Percentiles rank a stretch among this genome's conserved stretches.
Conservation (phyloP, 164 flowering plant species). For the Tetracentron sinense region DNA sequence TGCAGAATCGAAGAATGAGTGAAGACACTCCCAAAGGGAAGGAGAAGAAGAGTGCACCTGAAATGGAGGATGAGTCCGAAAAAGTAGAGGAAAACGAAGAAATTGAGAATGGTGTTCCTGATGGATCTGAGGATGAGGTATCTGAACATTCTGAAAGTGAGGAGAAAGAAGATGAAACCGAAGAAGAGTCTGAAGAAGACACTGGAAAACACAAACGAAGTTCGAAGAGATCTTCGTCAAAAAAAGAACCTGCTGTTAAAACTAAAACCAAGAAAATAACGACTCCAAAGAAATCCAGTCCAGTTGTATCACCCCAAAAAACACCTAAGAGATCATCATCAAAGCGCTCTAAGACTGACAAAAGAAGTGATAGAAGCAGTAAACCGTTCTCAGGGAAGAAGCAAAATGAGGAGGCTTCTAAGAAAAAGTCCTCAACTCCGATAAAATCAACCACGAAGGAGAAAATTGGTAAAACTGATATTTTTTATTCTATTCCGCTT, state of each 20-base stretch:
- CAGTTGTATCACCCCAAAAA: constrained; percentile 33
- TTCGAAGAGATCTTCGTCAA: constrained; percentile 30
- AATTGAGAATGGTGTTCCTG: constrained; percentile 51
- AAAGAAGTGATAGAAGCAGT: constrained; percentile 40
- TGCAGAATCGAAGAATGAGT: constrained; percentile 45
- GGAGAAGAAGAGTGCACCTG: constrained; percentile 36
- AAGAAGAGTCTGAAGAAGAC: constrained; percentile 57
- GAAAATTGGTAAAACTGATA: not conserved
- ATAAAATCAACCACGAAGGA: constrained; percentile 48
- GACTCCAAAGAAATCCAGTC: constrained; percentile 31
- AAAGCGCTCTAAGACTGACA: constrained; percentile 39
- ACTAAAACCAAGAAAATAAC: constrained; percentile 33
- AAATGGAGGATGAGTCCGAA: constrained; percentile 62
- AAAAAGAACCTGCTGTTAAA: constrained; percentile 45
- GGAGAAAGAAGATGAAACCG: constrained; percentile 45
- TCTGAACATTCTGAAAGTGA: constrained; percentile 61
- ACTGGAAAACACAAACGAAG: constrained; percentile 31
- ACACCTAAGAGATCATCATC: constrained; percentile 36
- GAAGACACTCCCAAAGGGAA: constrained; percentile 31
- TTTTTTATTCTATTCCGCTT: too few relatives aligned
- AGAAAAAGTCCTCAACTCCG: constrained; percentile 39
- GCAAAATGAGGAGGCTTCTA: constrained; percentile 35
- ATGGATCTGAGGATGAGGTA: constrained; percentile 53
- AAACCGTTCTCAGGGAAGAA: constrained; percentile 63
- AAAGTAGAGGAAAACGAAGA: constrained; percentile 49